Evolutionary conservation across 495 filamentous ascomycete genomes (phyloP).

Genomic region (Schizothecium vesticola): DNA sequence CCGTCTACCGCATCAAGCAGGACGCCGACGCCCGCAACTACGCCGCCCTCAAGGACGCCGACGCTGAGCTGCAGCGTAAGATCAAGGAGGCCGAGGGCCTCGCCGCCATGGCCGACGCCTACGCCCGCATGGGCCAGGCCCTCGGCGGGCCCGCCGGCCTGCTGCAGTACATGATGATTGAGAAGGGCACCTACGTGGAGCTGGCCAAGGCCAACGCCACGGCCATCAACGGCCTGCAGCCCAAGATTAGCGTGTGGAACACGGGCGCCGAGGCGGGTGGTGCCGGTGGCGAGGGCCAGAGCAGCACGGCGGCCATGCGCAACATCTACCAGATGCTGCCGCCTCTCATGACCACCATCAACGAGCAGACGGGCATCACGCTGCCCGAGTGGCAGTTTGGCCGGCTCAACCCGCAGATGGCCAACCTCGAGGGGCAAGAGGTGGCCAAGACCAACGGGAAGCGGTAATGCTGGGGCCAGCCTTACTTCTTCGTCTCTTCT

Average conservation of each 20-base stretch:
- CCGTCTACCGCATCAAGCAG: slow-evolving; percentile 36
- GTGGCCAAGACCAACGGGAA: slow-evolving; percentile 14
- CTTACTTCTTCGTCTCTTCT: too few relatives aligned
- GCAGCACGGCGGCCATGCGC: slow-evolving; percentile 36
- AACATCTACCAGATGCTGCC: slow-evolving; percentile 72
- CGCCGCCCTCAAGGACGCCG: slow-evolving; percentile 53
- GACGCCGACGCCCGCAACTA: slow-evolving; percentile 37
- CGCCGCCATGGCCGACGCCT: slow-evolving; percentile 69
- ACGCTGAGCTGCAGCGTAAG: slow-evolving; percentile 55
- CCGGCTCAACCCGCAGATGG: slow-evolving; percentile 32
- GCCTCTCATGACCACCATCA: slow-evolving; percentile 71
- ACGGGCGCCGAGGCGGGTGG: slow-evolving; percentile 52
- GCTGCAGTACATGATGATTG: slow-evolving; percentile 73
- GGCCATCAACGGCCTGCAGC: slow-evolving; percentile 70
- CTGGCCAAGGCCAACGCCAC: slow-evolving; percentile 64
- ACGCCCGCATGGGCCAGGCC: slow-evolving; percentile 59
- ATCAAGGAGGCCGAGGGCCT: slow-evolving; percentile 71
- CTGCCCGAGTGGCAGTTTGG: slow-evolving; percentile 68
- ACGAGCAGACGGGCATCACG: slow-evolving; percentile 75
- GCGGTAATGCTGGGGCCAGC: too few relatives aligned
- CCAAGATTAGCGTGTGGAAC: slow-evolving; percentile 87
- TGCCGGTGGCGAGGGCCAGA: slow-evolving; percentile 26
- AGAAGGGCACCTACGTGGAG: slow-evolving; percentile 59
- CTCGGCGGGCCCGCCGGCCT: slow-evolving; percentile 71
- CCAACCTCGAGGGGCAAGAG: slow-evolving; percentile 15